Conservation (phyloP, 768 basidiomycete species). For the Trametes gibbosa region DNA sequence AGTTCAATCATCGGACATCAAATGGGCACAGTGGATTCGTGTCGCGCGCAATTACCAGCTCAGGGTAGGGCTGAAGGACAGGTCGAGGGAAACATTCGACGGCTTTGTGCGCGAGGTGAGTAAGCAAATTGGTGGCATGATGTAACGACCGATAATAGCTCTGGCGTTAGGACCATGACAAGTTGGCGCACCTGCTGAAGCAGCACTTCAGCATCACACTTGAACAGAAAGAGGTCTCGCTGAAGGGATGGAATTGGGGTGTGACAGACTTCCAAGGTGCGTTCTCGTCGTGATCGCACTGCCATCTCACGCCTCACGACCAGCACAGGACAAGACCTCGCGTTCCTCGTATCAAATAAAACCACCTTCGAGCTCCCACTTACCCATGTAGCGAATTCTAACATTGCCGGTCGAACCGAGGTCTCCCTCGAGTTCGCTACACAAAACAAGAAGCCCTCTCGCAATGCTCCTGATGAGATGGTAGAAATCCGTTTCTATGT, state of each 20-base stretch:
- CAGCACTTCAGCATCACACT: conserved; percentile 84
- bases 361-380: conserved; percentile 90
- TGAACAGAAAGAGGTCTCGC: conserved; percentile 80
- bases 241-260: conserved; percentile 99
- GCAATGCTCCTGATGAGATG: conserved; percentile 71
- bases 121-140: conserved; percentile 8
- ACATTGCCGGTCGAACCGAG: conserved; percentile 95
- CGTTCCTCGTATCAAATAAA: conserved; percentile 86
- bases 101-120: conserved; percentile 88
- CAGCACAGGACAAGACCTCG: conserved; percentile 77
- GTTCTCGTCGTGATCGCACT: conserved; percentile 15
- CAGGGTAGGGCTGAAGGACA: conserved; percentile 75
- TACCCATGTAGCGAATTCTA: conserved; percentile 87
- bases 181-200: conserved; percentile 74
- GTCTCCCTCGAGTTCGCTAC: conserved; percentile 94
- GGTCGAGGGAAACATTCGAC: conserved; percentile 82
- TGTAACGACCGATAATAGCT: not conserved
- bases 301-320: not conserved
- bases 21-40: conserved; percentile 88
- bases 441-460: conserved; percentile 43
- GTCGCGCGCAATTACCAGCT: conserved; percentile 93
- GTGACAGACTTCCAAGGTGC: conserved; percentile 89
- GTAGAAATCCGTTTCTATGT: conserved; percentile 96
- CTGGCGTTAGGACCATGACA: conserved; percentile 79
- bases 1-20: conserved; percentile 70